Conservation (phyloP, 2,329 filamentous ascomycete genomes). For the Trichophyton verrucosum region DNA sequence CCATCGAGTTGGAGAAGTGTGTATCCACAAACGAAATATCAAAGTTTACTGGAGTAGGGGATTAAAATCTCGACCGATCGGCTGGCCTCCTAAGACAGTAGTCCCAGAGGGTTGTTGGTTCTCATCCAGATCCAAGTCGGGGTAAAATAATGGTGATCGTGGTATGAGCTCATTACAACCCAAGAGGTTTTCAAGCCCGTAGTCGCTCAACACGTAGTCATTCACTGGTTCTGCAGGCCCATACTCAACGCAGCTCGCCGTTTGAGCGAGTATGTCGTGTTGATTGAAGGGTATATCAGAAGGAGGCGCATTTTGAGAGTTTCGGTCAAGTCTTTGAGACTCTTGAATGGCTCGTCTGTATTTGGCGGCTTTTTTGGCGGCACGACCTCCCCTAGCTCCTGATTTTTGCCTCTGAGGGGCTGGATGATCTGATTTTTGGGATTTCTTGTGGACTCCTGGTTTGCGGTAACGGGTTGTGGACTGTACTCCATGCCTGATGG, state of each 20-base stretch:
- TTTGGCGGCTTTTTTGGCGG: constrained; percentile 26
- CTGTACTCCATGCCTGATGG: constrained; percentile 58
- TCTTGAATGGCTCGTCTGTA: constrained; percentile 17
- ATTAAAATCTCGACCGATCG: constrained; percentile 11
- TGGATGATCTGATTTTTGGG: constrained; percentile 25
- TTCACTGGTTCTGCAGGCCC: constrained; percentile 1
- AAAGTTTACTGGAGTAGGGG: constrained; percentile 5
- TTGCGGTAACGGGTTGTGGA: constrained; percentile 74
- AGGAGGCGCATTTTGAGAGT: constrained; percentile 8
- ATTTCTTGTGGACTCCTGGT: constrained; percentile 28
- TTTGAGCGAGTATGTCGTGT: neutral
- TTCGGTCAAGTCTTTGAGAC: constrained; percentile 6
- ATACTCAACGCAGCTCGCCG: constrained; percentile 5
- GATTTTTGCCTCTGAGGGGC: constrained; percentile 30
- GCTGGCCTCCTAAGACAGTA: constrained; percentile 8
- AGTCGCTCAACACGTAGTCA: constrained; percentile 13
- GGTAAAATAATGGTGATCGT: constrained; percentile 20
- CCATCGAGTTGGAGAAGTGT: neutral
- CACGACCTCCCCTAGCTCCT: constrained; percentile 31
- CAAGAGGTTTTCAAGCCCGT: constrained; percentile 19
- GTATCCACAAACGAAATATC: constrained; percentile 1
- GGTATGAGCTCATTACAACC: constrained; percentile 20
- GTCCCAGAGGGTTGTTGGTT: constrained; percentile 7
- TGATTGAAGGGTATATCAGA: constrained; percentile 2
- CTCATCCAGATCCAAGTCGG: constrained; percentile 16